Conservation (phyloP, 495 filamentous ascomycete species). For the Symbiotaphrina buchneri region DNA sequence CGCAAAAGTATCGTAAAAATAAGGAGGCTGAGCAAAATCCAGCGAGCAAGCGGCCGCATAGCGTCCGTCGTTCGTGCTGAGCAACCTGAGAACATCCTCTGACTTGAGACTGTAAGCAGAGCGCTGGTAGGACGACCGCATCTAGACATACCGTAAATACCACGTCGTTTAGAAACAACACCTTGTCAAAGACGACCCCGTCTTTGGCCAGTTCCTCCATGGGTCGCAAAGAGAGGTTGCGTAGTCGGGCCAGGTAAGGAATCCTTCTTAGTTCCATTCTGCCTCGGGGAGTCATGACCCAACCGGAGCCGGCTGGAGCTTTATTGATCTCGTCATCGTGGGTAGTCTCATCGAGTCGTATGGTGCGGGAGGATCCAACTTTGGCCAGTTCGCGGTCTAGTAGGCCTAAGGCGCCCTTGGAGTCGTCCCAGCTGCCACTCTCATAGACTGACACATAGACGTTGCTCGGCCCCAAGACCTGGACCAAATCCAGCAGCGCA, state of each 20-base stretch:
- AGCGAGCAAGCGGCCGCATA: constrained; percentile 70
- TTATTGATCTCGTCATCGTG: constrained; percentile 27
- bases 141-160: constrained; percentile 35
- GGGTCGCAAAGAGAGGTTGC: constrained; percentile 31
- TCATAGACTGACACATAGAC: constrained; percentile 50
- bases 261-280: constrained; percentile 35
- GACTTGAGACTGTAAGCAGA: constrained; percentile 13
- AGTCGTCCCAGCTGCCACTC: constrained; percentile 48
- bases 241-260: constrained; percentile 38
- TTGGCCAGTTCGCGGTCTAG: constrained; percentile 30
- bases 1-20: constrained; percentile 72
- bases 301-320: constrained; percentile 22
- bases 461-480: constrained; percentile 36
- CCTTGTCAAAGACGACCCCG: constrained; percentile 36
- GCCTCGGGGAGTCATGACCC: constrained; percentile 28
- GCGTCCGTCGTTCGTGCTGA: constrained; percentile 44
- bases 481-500: constrained; percentile 30
- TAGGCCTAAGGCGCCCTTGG: constrained; percentile 37
- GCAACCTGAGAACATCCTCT: constrained; percentile 42
- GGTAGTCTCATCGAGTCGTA: constrained; percentile 28
- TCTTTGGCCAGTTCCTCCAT: constrained; percentile 20
- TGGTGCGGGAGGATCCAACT: constrained; percentile 25
- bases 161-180: constrained; percentile 59
- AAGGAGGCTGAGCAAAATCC: constrained; percentile 46
- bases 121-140: constrained; percentile 2